phyloP scores from a whole-genome alignment of 2,329 filamentous ascomycete species.

The Paramyrothecium sp. region DNA sequence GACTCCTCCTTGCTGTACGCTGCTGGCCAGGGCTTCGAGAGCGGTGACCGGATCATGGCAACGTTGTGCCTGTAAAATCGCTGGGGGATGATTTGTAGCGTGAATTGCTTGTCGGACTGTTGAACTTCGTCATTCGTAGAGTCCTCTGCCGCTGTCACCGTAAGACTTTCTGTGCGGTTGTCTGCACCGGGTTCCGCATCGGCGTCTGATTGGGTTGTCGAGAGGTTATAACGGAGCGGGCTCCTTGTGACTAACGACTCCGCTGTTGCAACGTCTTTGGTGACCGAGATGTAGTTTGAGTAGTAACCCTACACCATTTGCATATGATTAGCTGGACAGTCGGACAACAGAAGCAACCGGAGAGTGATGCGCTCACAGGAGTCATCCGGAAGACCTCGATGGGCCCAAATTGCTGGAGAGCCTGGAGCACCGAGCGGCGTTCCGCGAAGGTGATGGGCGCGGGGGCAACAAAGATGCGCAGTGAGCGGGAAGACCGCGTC shows the following conservation, averaged over 20 bases:
- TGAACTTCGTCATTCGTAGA: not conserved
- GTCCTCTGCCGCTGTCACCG: not conserved
- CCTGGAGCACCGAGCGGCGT: constrained; percentile 52
- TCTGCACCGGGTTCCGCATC: no score
- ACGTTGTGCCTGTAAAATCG: constrained; percentile 37
- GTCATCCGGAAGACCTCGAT: constrained; percentile 50
- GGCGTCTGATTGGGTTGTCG: constrained; percentile 19
- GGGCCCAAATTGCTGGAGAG: constrained; percentile 46
- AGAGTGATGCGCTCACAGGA: constrained; percentile 10
- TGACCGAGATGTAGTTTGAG: constrained; percentile 49
- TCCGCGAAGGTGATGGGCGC: constrained; percentile 51
- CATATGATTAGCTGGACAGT: not conserved
- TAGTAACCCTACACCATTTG: constrained; percentile 41
- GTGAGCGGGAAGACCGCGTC: constrained; percentile 31
- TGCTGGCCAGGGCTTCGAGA: constrained; percentile 42
- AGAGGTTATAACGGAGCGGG: constrained; percentile 45
- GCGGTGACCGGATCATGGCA: constrained; percentile 30
- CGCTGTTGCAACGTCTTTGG: constrained; percentile 38
- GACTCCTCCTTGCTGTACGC: constrained; percentile 27
- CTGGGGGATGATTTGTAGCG: constrained; percentile 37
- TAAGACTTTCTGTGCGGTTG: no score
- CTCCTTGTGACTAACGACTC: constrained; percentile 38
- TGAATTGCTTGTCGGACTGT: constrained; percentile 33
- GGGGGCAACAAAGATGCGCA: constrained; percentile 52
- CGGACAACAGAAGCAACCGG: not conserved